Evolutionary conservation across 257 asterid species (phyloP).

Genomic region (Primulina huaijiensis): DNA sequence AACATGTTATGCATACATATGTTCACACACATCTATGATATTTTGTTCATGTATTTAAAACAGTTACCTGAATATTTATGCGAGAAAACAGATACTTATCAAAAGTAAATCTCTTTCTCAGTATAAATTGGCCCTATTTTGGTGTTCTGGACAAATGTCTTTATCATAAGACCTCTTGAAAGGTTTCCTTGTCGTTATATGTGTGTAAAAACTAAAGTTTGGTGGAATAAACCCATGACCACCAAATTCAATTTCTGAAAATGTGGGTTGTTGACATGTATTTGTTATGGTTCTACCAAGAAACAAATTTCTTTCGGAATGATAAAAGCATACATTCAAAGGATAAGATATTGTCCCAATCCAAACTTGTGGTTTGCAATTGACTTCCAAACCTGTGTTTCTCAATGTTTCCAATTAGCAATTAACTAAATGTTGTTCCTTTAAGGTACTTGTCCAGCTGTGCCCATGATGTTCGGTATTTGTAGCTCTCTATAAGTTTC

Average conservation of each 20-base stretch:
- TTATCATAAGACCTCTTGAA: background rate
- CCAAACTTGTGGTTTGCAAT: too few species aligned
- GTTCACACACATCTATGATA: background rate
- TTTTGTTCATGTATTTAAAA: too few species aligned
- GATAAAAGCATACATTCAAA: background rate
- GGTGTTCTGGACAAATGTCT: background rate
- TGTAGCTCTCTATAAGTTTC: background rate
- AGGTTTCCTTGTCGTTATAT: background rate
- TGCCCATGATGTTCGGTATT: too few species aligned
- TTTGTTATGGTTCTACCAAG: slow-evolving; percentile 3
- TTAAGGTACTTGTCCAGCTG: too few species aligned
- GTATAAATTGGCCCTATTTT: background rate
- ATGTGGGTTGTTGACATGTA: background rate
- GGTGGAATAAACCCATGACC: background rate
- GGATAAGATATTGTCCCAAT: too few species aligned
- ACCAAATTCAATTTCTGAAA: too few species aligned
- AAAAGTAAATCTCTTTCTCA: background rate
- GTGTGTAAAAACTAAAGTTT: background rate
- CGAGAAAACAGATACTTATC: background rate
- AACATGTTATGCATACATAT: background rate
- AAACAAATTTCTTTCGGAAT: background rate
- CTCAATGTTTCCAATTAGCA: background rate
- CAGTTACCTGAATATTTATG: background rate
- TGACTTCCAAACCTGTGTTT: background rate
- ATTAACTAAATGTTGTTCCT: too few species aligned